Base-by-base conservation (phyloP, 2,329 filamentous ascomycete genomes). In the Colletotrichum musicola region DNA sequence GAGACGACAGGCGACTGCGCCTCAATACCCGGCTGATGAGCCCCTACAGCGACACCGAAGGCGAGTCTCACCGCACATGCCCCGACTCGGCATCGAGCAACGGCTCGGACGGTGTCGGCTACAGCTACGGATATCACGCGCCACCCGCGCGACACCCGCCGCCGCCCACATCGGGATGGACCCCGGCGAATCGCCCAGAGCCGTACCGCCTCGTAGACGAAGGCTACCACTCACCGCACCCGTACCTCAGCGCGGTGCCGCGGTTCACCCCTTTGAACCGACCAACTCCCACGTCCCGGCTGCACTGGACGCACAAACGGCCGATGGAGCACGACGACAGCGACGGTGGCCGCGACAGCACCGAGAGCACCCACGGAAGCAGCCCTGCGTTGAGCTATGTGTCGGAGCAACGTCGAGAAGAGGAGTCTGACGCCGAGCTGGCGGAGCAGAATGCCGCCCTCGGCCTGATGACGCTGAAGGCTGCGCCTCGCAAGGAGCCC, bases 381-480 rank as follows among this genome's bases (percentile, higher is more conserved):
- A 74, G 71, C 64, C 73, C 71, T 2, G 59, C 71, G 2, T 61
- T 67, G 6, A 71, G 58, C 55, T 46, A 61, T 20, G 44, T 58
- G 40, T 51, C 65, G 4, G 47, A 68, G 12, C 18, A 27, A 46
- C 42, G 56, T 50, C 49, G 46, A 30, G 68, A 70, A 44, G 69
- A 71, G 58, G 58, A 68, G 42, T 58, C 46, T n/a, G 62, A 69
- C 16, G 64, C 61, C 25, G 74, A 70, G 7, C 79, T 78, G 0
- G 76, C 75, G 13, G 81, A 85, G 58, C 83, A 81, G 73, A 84
- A 83, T 51, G 84, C 83, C 1, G 84, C 84, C 18, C 75, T 83
- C 67, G 73, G 85, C 6, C 74, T 86, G 44, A 81, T 86, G 82
- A 83, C 83, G 59, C 78, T 86, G 27, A 82, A 82, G 56, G 69